A percentile compares a stretch with the other conserved stretches of the same genome.
These are phyloP conservation scores for Adansonia digitata DNA, from an alignment of 345 rosid genomes.

Conservation along the genomic window DNA sequence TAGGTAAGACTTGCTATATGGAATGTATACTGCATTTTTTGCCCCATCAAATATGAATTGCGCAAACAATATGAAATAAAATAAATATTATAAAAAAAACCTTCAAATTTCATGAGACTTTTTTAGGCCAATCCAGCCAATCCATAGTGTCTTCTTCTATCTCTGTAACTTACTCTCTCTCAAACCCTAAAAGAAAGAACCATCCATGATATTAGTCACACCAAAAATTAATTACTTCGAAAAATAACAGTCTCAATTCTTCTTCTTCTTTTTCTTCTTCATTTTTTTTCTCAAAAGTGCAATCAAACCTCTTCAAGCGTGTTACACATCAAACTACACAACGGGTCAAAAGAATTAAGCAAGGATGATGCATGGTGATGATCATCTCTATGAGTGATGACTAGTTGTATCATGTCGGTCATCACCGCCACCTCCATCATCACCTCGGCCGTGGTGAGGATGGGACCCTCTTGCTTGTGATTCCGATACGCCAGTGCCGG, in stretches of 20 bases:
- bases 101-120: too few relatives aligned
- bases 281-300: constrained; percentile 25
- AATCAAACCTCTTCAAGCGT: constrained; percentile 71
- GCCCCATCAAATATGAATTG: background rate
- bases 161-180: too few relatives aligned
- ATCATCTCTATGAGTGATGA: constrained; percentile 37
- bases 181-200: constrained; percentile 32
- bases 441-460: constrained; percentile 38
- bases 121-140: constrained; percentile 25
- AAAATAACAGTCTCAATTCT: too few relatives aligned
- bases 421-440: constrained; percentile 37
- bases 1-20: constrained; percentile 24
- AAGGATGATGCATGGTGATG: constrained; percentile 15
- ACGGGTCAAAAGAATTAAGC: constrained; percentile 1
- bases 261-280: too few relatives aligned
- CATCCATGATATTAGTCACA: constrained; percentile 45
- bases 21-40: background rate
- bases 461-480: constrained; percentile 85
- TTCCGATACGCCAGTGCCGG: constrained; percentile 38
- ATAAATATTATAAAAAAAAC: constrained; percentile 3
- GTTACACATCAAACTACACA: constrained; percentile 59
- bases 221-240: too few relatives aligned
- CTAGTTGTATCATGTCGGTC: constrained; percentile 55
- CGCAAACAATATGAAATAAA: constrained; percentile 24
- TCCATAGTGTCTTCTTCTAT: constrained; percentile 10